Percentiles rank a stretch among this genome's conserved stretches.
phyloP scores from a whole-genome alignment of 176 grass and related monocot genomes.

The Oryza longistaminata region DNA sequence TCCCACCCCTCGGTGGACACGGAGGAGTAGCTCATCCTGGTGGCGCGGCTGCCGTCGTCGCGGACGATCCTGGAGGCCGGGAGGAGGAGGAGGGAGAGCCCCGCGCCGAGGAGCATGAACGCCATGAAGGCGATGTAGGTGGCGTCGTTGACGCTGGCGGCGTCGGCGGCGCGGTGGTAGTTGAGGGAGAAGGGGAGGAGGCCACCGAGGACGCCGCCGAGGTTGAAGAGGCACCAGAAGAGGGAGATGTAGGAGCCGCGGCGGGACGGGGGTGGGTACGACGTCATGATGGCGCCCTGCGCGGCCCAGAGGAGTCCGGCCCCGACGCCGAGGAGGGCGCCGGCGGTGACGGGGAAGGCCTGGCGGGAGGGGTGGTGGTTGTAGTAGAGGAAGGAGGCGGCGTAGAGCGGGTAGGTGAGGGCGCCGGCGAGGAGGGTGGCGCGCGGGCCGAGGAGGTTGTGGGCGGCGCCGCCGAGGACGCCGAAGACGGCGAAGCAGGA shows the following conservation, averaged over 20 bases:
- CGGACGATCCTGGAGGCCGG: slow-evolving; percentile 60
- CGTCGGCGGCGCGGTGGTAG: slow-evolving; percentile 35
- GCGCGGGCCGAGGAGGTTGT: slow-evolving; percentile 90
- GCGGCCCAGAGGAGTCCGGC: slow-evolving; percentile 87
- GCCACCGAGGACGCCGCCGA: slow-evolving; percentile 86
- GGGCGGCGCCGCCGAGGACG: slow-evolving; percentile 68
- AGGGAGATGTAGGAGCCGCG: slow-evolving; percentile 88
- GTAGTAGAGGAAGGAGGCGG: slow-evolving; percentile 90
- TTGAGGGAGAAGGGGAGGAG: slow-evolving; percentile 93
- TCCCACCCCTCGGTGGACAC: slow-evolving; percentile 48
- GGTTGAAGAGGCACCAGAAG: slow-evolving; percentile 97
- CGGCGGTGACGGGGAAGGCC: slow-evolving; percentile 61
- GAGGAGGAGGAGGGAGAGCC: slow-evolving; percentile 56
- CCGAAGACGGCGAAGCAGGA: slow-evolving; percentile 81
- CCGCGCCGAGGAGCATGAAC: slow-evolving; percentile 71
- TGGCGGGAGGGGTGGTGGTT: slow-evolving; percentile 56
- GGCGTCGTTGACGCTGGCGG: slow-evolving; percentile 59
- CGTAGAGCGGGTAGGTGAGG: slow-evolving; percentile 85
- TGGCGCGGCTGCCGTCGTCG: slow-evolving; percentile 64
- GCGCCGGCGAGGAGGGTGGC: slow-evolving; percentile 60
- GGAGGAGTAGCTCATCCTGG: slow-evolving; percentile 52
- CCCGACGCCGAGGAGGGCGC: slow-evolving; percentile 72
- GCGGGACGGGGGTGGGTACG: slow-evolving; percentile 65
- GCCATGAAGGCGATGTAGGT: slow-evolving; percentile 86
- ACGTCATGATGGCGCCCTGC: slow-evolving; percentile 92